phyloP scores from a whole-genome alignment of 495 filamentous ascomycete species.

The Aspergillus ostianus region DNA sequence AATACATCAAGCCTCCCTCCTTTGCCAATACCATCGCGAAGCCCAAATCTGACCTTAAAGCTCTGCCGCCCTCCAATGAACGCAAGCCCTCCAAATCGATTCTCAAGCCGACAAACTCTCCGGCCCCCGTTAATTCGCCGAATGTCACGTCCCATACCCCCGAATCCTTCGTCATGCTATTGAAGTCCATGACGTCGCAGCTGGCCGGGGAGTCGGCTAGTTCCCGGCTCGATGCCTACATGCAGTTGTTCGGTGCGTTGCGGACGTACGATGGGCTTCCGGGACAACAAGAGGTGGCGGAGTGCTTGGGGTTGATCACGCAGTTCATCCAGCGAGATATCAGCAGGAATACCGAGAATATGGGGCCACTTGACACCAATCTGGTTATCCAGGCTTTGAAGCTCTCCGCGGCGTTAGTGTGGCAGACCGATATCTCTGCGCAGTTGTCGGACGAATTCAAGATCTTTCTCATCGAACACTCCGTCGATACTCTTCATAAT shows the following conservation, averaged over 20 bases:
- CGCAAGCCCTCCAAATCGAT: constrained; percentile 79
- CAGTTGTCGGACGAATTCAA: constrained; percentile 73
- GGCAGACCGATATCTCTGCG: constrained; percentile 60
- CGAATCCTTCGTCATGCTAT: constrained; percentile 65
- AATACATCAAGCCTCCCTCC: constrained; percentile 62
- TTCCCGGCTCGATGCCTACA: constrained; percentile 81
- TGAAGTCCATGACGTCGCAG: constrained; percentile 74
- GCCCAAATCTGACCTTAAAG: constrained; percentile 44
- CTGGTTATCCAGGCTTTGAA: constrained; percentile 75
- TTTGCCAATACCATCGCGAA: constrained; percentile 45
- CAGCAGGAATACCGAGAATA: constrained; percentile 31
- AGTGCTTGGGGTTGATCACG: constrained; percentile 71
- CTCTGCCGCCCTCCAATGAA: constrained; percentile 57
- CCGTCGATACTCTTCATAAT: constrained; percentile 65
- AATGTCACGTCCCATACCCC: constrained; percentile 40
- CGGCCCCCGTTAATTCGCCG: constrained; percentile 35
- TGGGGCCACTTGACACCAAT: constrained; percentile 50
- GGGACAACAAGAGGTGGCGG: constrained; percentile 63
- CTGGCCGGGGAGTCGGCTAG: constrained; percentile 67
- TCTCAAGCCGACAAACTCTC: constrained; percentile 63
- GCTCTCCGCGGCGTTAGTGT: constrained; percentile 68
- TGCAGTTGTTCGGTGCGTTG: constrained; percentile 69
- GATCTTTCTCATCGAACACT: constrained; percentile 74
- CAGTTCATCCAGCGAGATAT: constrained; percentile 82
- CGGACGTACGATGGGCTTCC: constrained; percentile 76